Percentiles rank a stretch among this genome's conserved stretches.
Evolutionary conservation across 495 filamentous ascomycete genomes (phyloP).

Genomic region (Aspergillus conjunctus): DNA sequence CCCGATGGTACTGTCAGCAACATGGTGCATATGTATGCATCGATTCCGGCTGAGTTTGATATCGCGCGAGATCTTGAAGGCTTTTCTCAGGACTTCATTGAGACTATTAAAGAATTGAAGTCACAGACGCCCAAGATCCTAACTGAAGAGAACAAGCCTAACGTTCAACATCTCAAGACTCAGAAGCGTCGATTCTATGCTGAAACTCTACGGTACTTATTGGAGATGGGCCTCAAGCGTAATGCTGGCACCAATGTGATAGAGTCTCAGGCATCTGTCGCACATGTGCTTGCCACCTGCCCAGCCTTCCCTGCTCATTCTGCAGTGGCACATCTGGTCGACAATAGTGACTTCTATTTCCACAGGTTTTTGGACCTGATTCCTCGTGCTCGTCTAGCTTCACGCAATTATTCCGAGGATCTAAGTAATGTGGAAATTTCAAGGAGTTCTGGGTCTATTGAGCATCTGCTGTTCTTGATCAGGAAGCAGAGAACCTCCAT

Average conservation of each 20-base stretch:
- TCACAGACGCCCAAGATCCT: slow-evolving; percentile 75
- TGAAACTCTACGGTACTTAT: slow-evolving; percentile 77
- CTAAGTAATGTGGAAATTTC: slow-evolving; percentile 74
- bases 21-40: slow-evolving; percentile 60
- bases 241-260: slow-evolving; percentile 72
- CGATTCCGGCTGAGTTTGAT: slow-evolving; percentile 55
- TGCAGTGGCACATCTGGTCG: slow-evolving; percentile 25
- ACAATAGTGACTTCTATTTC: slow-evolving; percentile 69
- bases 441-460: slow-evolving; percentile 77
- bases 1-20: slow-evolving; percentile 61
- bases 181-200: slow-evolving; percentile 90
- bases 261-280: slow-evolving; percentile 67
- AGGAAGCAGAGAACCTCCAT: slow-evolving; percentile 67
- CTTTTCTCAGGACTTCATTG: slow-evolving; percentile 67
- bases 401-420: slow-evolving; percentile 77
- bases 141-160: slow-evolving; percentile 79
- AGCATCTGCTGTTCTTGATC: slow-evolving; percentile 71
- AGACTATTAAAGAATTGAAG: slow-evolving; percentile 69
- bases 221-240: slow-evolving; percentile 84
- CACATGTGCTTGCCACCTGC: slow-evolving; percentile 63
- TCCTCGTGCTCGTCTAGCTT: slow-evolving; percentile 63
- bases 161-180: slow-evolving; percentile 82
- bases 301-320: slow-evolving; percentile 34
- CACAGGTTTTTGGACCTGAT: slow-evolving; percentile 74
- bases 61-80: slow-evolving; percentile 61